Percentiles rank a stretch among this genome's conserved stretches.
phyloP scores from a whole-genome alignment of 2,329 filamentous ascomycete genomes.

The Penicillium sp. region DNA sequence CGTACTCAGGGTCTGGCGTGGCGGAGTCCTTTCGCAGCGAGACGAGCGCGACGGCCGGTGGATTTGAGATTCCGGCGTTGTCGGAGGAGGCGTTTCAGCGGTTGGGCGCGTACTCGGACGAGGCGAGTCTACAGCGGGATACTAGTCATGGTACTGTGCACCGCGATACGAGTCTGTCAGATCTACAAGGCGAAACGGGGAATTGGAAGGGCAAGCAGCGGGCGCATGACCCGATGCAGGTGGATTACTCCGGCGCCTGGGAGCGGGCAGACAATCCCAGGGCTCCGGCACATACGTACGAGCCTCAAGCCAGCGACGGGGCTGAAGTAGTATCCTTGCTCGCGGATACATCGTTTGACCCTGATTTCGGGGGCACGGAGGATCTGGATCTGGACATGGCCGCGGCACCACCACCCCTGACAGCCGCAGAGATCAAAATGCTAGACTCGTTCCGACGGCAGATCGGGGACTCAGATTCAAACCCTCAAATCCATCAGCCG shows the following conservation, averaged over 20 bases:
- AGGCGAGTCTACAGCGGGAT: neutral
- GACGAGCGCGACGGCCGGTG: neutral
- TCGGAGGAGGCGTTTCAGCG: conserved; percentile 27
- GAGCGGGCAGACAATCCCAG: conserved; percentile 12
- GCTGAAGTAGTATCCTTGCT: conserved; percentile 47
- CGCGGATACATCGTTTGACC: conserved; percentile 34
- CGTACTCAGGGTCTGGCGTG: neutral
- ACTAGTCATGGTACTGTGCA: neutral
- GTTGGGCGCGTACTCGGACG: conserved; percentile 7
- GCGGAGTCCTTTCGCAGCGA: conserved; percentile 13
- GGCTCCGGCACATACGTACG: neutral
- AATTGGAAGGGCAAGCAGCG: conserved; percentile 27
- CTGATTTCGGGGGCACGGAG: conserved; percentile 12
- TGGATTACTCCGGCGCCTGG: conserved; percentile 27
- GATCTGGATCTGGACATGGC: conserved; percentile 16
- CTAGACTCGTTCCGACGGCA: conserved; percentile 37
- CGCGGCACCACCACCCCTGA: conserved; percentile 23
- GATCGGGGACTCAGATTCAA: neutral
- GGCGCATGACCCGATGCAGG: conserved; percentile 15
- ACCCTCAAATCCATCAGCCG: neutral
- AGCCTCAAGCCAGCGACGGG: conserved; percentile 37
- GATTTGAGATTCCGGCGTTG: conserved; percentile 15
- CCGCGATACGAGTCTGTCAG: neutral
- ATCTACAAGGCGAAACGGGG: conserved; percentile 17
- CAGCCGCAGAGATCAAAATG: conserved; percentile 30